Evolutionary conservation across 768 basidiomycete species (phyloP).

Genomic region (Leucocoprinus leucothites): DNA sequence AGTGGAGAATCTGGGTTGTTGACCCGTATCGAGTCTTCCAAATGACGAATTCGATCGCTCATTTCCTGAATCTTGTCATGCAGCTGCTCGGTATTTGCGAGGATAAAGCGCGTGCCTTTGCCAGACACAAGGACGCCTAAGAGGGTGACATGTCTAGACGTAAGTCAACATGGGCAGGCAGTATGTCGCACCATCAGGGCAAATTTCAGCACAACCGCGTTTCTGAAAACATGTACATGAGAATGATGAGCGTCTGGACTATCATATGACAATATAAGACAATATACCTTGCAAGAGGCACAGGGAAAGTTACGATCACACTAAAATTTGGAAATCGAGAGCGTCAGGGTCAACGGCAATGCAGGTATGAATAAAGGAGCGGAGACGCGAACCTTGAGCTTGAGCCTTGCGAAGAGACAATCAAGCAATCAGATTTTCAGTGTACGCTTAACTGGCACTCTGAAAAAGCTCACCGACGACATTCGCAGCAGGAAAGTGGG

Average conservation of each 20-base stretch:
- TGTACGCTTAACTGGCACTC: conserved; percentile 8
- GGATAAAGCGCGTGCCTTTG: conserved; percentile 64
- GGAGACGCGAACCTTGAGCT: conserved; percentile 48
- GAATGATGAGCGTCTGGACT: neutral
- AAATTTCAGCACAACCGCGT: conserved; percentile 65
- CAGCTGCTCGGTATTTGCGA: conserved; percentile 65
- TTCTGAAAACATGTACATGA: conserved; percentile 32
- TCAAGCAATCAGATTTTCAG: conserved; percentile 12
- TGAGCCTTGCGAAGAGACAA: conserved; percentile 33
- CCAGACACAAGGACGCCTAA: conserved; percentile 63
- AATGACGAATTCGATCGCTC: conserved; percentile 60
- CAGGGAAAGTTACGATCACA: conserved; percentile 53
- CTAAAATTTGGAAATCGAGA: conserved; percentile 21
- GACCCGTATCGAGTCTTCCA: conserved; percentile 51
- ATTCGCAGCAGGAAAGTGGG: conserved; percentile 62
- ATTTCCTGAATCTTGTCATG: conserved; percentile 65
- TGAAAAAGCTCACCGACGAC: conserved; percentile 42
- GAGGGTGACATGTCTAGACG: neutral
- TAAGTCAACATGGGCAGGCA: neutral
- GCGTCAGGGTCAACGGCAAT: conserved; percentile 13
- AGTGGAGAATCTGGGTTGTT: conserved; percentile 44
- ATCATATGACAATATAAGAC: neutral
- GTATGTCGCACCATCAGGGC: conserved; percentile 50
- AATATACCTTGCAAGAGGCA: conserved; percentile 37
- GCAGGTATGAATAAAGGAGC: conserved; percentile 6